Evolutionary conservation across 768 basidiomycete species (phyloP), one percentile per base, ranked within the genome.

Genomic region (Gloeopeniophorella convolvens): DNA sequence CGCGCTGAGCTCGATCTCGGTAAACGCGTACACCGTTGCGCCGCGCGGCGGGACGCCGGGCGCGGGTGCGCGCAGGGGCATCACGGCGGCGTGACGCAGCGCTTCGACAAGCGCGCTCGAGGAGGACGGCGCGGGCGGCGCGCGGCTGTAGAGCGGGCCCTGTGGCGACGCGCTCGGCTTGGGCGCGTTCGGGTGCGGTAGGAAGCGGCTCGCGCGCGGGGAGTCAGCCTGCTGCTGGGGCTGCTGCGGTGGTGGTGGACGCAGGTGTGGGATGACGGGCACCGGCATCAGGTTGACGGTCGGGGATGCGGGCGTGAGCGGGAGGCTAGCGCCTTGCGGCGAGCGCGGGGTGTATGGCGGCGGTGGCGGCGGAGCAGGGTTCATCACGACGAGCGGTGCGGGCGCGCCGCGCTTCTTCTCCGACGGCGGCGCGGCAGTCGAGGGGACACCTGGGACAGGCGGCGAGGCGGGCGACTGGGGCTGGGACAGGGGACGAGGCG

Each of bases 1-100:
- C 24, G 46, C 60, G 18, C 57, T 58, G 34, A 89, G 59, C 48
- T 87, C 85, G 12, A 59, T 59, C 20, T 76, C 72, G 18, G 72
- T 79, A 16, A 73, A 65, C 0, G 75, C 85, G 52, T 83, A 86
- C 5, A 89, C 73, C 11, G 86, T 87, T 21, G 73, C 71, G 9
- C 61, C 70, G 62, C 26, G 60, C 60, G 43, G 72, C 62, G 51
- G 40, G 15, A 62, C 64, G 31, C 65, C 59, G 5, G 56, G 60
- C 9, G 41, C 44, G 26, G n/a, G n/a, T n/a, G n/a, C n/a, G n/a
- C n/a, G n/a, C n/a, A 51, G n/a, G 8, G 54, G 43, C 20, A 56
- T 49, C 6, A 58, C 54, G 23, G 51, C 33, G 6, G 60, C 65
- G 35, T 54, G 50, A 4, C 48, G 51, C 8, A 70, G 41, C 9